phyloP scores from a whole-genome alignment of 805 yeast genomes.

The Sugiyamaella valdiviana region DNA sequence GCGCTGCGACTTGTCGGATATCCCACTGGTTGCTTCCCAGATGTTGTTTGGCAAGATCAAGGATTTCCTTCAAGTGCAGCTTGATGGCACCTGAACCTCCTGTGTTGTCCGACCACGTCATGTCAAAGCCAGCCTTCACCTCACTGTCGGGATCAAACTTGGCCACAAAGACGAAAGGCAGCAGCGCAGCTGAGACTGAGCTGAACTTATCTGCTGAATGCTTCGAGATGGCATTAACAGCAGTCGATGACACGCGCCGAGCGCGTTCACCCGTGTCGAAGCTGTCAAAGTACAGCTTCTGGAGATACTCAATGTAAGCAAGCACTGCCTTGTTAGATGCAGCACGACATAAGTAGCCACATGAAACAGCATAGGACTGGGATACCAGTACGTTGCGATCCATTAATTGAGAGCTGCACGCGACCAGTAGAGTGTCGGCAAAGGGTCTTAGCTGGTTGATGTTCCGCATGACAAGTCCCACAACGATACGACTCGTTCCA shows the following conservation, averaged over 20 bases:
- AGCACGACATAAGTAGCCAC: slow-evolving; percentile 70
- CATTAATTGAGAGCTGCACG: slow-evolving; percentile 51
- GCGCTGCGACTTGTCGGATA: slow-evolving; percentile 65
- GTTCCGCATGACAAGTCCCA: slow-evolving; percentile 55
- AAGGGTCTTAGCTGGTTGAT: slow-evolving; percentile 40
- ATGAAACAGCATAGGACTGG: slow-evolving; percentile 68
- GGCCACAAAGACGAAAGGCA: slow-evolving; percentile 78
- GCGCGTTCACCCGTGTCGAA: slow-evolving; percentile 40
- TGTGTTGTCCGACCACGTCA: slow-evolving; percentile 73
- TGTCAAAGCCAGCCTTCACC: slow-evolving; percentile 46
- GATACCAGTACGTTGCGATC: slow-evolving; percentile 71
- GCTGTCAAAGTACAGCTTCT: slow-evolving; percentile 53
- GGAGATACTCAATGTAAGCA: slow-evolving; percentile 47
- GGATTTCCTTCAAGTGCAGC: slow-evolving; percentile 64
- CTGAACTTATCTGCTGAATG: slow-evolving; percentile 65
- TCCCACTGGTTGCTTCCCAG: slow-evolving; percentile 51
- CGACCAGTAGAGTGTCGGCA: slow-evolving; percentile 57
- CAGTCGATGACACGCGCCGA: slow-evolving; percentile 50
- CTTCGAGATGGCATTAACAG: slow-evolving; percentile 59
- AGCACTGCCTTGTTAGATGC: slow-evolving; percentile 47
- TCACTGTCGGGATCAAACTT: slow-evolving; percentile 53
- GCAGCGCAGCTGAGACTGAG: slow-evolving; percentile 51
- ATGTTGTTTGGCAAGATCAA: slow-evolving; percentile 43
- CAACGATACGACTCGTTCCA: slow-evolving; percentile 70
- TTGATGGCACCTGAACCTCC: slow-evolving; percentile 67